phyloP scores from a whole-genome alignment of 2,329 filamentous ascomycete species.

The Monosporascus sp. region DNA sequence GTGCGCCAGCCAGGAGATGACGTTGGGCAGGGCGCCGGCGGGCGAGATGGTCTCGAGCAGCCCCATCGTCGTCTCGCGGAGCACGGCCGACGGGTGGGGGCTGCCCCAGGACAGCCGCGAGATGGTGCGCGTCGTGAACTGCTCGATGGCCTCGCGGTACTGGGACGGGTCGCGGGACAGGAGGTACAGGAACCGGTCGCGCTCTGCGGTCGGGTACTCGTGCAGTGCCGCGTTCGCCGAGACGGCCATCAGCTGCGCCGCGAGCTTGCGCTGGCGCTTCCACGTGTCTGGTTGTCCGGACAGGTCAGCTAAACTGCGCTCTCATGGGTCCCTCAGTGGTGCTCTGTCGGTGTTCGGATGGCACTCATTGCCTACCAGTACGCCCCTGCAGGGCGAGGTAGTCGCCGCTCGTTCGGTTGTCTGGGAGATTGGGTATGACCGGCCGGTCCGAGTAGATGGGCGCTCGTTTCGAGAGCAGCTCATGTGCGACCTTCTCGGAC shows the following conservation, averaged over 20 bases:
- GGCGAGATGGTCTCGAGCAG: slow-evolving; percentile 41
- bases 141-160: slow-evolving; percentile 41
- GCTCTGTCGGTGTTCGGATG: neutral
- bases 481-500: slow-evolving; percentile 37
- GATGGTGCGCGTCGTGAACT: slow-evolving; percentile 41
- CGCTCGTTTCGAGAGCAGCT: slow-evolving; percentile 36
- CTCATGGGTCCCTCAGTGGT: too few relatives aligned
- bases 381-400: slow-evolving; percentile 40
- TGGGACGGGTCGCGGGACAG: slow-evolving; percentile 33
- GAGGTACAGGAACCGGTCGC: slow-evolving; percentile 39
- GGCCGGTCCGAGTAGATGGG: slow-evolving; percentile 43
- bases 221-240: slow-evolving; percentile 32
- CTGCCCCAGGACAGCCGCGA: slow-evolving; percentile 41
- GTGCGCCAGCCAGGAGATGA: slow-evolving; percentile 32
- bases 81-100: slow-evolving; percentile 31
- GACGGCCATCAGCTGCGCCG: slow-evolving; percentile 36
- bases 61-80: slow-evolving; percentile 40
- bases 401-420: slow-evolving; percentile 41
- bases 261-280: slow-evolving; percentile 42
- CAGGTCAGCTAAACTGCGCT: too few relatives aligned
- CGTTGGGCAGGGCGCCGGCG: slow-evolving; percentile 37
- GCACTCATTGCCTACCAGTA: slow-evolving; percentile 27
- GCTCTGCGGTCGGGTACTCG: slow-evolving; percentile 37
- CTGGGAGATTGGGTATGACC: slow-evolving; percentile 39
- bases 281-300: slow-evolving; percentile 31